Base-by-base conservation (phyloP, 2,329 filamentous ascomycete species). In the Xylariaceae sp. region DNA sequence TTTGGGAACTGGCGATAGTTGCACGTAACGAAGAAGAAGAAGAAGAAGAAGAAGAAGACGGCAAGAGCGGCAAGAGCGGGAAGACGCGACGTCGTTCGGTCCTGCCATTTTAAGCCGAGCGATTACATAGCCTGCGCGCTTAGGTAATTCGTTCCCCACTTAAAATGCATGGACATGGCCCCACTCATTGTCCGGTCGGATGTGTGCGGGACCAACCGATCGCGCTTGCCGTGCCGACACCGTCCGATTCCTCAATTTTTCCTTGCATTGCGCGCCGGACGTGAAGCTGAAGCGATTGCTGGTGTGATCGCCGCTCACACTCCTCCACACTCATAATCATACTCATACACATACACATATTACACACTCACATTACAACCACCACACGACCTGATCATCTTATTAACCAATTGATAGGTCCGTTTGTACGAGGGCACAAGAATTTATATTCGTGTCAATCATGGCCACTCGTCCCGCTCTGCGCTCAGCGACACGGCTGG, bases 391-490 rank as follows among this genome's bases (percentile, higher is more conserved):
- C 37, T 9, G 17, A 39, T 30, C 18, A 23, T 30, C 2, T 34
- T 11, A 49, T 48, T 30, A 37, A 49, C 11, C n/a, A 17, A 37
- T 48, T 9, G 13, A 58, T 44, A 30, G 15, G 23, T 11, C n/a
- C 11, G 23, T 30, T 30, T 30, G 4, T 30, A 30, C 23, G 23
- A 30, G 23, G 5, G 23, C 23, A 30, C 23, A 30, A 30, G 5
- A 30, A 30, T 7, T 39, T 41, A 35, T 13, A 15, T 18, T 52
- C 30, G 45, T n/a, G 13, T 45, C 51, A 55, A 67, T n/a, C 61
- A 72, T 72, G 70, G 65, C 65, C 61, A 62, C 65, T 55, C 67
- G 69, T 59, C 65, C 67, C 41, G 58, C 62, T 23, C 51, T 68
- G 23, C 69, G 69, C 65, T 59, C 65, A 62, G 64, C 64, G 57